Evolutionary conservation across 352 stramenopile genomes (phyloP).

Genomic region (Globisporangium viniferum): DNA sequence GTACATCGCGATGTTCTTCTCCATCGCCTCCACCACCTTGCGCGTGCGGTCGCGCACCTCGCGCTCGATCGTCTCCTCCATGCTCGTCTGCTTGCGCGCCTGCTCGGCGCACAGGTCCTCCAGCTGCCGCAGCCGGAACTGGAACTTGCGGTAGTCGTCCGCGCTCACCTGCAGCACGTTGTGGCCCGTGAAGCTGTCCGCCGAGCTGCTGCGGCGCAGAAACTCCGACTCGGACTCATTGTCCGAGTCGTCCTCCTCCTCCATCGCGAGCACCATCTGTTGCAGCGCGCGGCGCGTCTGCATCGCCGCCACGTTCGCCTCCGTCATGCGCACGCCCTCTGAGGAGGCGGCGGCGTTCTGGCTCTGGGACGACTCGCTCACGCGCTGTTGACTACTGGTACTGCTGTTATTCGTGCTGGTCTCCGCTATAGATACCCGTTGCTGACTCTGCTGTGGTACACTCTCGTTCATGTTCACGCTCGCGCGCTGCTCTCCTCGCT

Average conservation of each 20-base stretch:
- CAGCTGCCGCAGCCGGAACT: conserved; percentile 75
- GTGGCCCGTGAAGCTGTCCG: background rate
- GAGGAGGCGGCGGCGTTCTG: background rate
- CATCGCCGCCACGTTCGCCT: conserved; percentile 61
- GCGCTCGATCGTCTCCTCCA: conserved; percentile 77
- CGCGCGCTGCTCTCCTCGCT: conserved; percentile 5
- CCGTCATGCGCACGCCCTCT: conserved; percentile 41
- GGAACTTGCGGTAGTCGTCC: conserved; percentile 83
- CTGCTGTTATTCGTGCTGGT: background rate
- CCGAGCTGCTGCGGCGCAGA: conserved; percentile 20
- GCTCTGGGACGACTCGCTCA: conserved; percentile 10
- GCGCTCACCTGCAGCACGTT: conserved; percentile 51
- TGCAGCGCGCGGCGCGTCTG: conserved; percentile 81
- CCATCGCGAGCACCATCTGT: conserved; percentile 81
- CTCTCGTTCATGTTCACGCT: conserved; percentile 3
- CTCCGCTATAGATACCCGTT: conserved; percentile 12
- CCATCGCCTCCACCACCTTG: conserved; percentile 69
- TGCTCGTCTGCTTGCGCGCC: conserved; percentile 59
- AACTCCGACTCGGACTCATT: conserved; percentile 45
- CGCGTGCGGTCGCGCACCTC: conserved; percentile 63
- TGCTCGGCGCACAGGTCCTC: conserved; percentile 75
- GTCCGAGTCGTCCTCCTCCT: conserved; percentile 50
- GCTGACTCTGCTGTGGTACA: conserved; percentile 15
- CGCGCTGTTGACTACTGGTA: conserved; percentile 9
- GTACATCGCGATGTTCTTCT: conserved; percentile 86